These are phyloP conservation scores for Xylariales sp. DNA, from an alignment of 2,329 filamentous ascomycete species.

Conservation along the genomic window DNA sequence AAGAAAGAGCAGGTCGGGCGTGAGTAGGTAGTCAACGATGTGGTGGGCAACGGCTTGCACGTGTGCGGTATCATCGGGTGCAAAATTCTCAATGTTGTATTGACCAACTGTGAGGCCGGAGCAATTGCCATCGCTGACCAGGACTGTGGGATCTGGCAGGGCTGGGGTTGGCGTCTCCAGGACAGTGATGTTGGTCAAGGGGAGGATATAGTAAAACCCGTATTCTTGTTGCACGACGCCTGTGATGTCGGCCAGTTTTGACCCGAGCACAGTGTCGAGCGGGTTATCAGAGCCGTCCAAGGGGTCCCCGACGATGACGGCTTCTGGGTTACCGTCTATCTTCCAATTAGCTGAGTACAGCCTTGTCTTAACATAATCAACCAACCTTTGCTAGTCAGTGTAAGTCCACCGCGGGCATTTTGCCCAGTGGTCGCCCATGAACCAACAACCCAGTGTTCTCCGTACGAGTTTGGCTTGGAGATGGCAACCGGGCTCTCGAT, in stretches of 20 bases:
- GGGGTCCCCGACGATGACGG: slow-evolving; percentile 60
- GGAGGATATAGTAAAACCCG: slow-evolving; percentile 66
- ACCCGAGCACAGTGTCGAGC: slow-evolving; percentile 57
- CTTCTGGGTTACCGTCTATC: slow-evolving; percentile 65
- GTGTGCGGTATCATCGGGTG: slow-evolving; percentile 46
- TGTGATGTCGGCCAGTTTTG: slow-evolving; percentile 60
- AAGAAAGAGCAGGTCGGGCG: slow-evolving; percentile 62
- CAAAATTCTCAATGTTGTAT: slow-evolving; percentile 69
- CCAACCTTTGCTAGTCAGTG: slow-evolving; percentile 51
- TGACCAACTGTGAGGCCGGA: slow-evolving; percentile 57
- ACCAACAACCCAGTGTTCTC: slow-evolving; percentile 66
- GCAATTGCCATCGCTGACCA: slow-evolving; percentile 53
- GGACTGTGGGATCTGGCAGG: slow-evolving; percentile 44
- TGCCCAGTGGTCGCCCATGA: slow-evolving; percentile 59
- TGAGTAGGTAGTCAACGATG: slow-evolving; percentile 59
- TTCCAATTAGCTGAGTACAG: not conserved
- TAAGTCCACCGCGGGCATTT: slow-evolving; percentile 61
- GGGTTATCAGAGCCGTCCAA: slow-evolving; percentile 62
- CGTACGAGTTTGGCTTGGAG: slow-evolving; percentile 57
- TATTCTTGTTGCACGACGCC: slow-evolving; percentile 63
- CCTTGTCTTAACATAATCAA: too few relatives aligned
- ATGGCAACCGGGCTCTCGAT: slow-evolving; percentile 53
- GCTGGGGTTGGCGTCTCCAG: slow-evolving; percentile 37
- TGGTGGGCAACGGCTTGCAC: slow-evolving; percentile 57
- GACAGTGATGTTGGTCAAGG: slow-evolving; percentile 52